phyloP scores from a whole-genome alignment of 2,329 filamentous ascomycete genomes.

The Camptophora hylomeconis region DNA sequence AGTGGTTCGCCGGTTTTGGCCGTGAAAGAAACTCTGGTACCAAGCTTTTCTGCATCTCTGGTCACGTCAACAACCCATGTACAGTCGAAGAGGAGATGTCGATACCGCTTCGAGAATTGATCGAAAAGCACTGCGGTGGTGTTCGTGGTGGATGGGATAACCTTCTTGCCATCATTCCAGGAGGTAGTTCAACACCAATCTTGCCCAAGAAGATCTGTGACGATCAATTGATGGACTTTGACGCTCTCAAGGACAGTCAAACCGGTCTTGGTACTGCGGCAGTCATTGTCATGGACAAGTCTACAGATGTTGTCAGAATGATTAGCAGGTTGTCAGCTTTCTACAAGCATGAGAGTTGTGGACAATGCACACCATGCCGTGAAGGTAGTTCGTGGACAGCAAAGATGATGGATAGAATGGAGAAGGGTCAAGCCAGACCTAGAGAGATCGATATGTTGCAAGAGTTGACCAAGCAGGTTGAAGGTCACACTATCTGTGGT shows the following conservation, averaged over 20 bases:
- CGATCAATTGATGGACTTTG: constrained; percentile 97
- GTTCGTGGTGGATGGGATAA: constrained; percentile 97
- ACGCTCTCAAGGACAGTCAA: constrained; percentile 93
- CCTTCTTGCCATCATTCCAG: constrained; percentile 84
- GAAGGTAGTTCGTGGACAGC: constrained; percentile 98
- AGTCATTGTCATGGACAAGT: constrained; percentile 99
- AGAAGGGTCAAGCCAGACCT: constrained; percentile 74
- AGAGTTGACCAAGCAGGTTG: constrained; percentile 97
- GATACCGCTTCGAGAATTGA: constrained; percentile 87
- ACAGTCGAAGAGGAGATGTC: constrained; percentile 99
- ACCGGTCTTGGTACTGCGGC: constrained; percentile 94
- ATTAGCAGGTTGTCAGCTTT: constrained; percentile 90
- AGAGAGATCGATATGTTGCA: constrained; percentile 99
- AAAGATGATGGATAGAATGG: constrained; percentile 96
- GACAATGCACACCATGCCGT: constrained; percentile 98
- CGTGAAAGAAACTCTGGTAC: constrained; percentile 94
- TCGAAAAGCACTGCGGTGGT: constrained; percentile 96
- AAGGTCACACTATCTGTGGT: constrained; percentile 97
- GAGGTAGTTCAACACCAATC: constrained; percentile 91
- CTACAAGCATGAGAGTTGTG: constrained; percentile 96
- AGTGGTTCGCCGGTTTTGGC: constrained; percentile 88
- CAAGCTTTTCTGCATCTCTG: constrained; percentile 96
- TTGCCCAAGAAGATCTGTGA: constrained; percentile 83
- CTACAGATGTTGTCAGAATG: constrained; percentile 84
- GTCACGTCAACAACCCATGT: constrained; percentile 95